phyloP scores from a whole-genome alignment of 2,329 filamentous ascomycete species.

The Davidsoniella neocaledoniae region DNA sequence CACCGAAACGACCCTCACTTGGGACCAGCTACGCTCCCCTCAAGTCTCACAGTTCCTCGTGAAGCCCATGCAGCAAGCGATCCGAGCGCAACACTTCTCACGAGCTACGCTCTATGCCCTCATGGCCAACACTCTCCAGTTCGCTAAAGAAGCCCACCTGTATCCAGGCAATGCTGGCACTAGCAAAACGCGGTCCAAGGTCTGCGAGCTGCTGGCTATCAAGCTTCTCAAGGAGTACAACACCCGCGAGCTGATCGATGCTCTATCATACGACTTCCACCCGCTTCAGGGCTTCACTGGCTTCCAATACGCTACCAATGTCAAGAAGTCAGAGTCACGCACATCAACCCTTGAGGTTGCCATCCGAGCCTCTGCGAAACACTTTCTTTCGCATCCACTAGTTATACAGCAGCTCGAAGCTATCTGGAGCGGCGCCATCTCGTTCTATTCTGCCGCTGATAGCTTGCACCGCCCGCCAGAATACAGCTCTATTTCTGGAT shows the following conservation, averaged over 20 bases:
- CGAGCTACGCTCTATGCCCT: slow-evolving; percentile 76
- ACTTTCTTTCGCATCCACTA: slow-evolving; percentile 77
- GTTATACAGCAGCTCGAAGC: slow-evolving; percentile 92
- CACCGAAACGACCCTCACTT: slow-evolving; percentile 82
- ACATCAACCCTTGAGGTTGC: slow-evolving; percentile 87
- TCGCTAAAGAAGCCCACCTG: slow-evolving; percentile 68
- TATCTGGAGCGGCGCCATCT: slow-evolving; percentile 91
- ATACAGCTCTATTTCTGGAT: slow-evolving; percentile 1
- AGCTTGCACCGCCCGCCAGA: slow-evolving; percentile 48
- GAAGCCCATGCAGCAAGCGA: slow-evolving; percentile 87
- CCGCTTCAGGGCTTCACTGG: slow-evolving; percentile 65
- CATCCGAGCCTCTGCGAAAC: slow-evolving; percentile 81
- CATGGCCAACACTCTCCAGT: slow-evolving; percentile 87
- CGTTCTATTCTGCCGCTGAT: slow-evolving; percentile 81
- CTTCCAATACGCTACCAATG: slow-evolving; percentile 21
- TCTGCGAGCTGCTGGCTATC: slow-evolving; percentile 81
- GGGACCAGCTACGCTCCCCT: slow-evolving; percentile 90
- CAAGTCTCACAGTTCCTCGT: slow-evolving; percentile 91
- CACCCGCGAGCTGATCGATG: slow-evolving; percentile 81
- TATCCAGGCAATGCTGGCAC: slow-evolving; percentile 73
- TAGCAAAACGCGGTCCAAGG: slow-evolving; percentile 67
- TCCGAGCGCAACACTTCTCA: slow-evolving; percentile 67
- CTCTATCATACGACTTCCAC: slow-evolving; percentile 86
- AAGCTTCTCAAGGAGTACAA: slow-evolving; percentile 79
- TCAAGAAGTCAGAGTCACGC: slow-evolving; percentile 35